Base-by-base conservation (phyloP, 2,329 filamentous ascomycete species). In the Aspergillus clavatus region DNA sequence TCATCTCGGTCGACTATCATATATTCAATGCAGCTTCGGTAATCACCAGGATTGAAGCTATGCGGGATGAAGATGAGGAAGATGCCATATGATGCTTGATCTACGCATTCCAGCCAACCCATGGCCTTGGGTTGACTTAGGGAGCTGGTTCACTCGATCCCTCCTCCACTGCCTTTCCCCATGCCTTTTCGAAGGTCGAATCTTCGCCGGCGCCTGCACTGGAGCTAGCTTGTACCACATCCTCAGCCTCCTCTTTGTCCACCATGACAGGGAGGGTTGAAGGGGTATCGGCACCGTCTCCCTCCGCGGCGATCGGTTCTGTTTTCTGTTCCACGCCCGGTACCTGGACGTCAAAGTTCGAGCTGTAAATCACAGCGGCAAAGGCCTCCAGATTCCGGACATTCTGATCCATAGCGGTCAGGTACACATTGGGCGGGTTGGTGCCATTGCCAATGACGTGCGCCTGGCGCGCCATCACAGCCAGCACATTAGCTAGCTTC, bases 401-500 rank as follows among this genome's bases (percentile, higher is more conserved):
- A 16, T 69, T 67, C 41, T 70, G 66, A 41, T 73, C 70, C 62
- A 73, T 72, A 2, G 63, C 61, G 1, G 58, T 53, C 16, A 74
- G 57, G 49, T 74, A 74, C 38, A 73, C 63, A 46, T 74, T 74
- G 1, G 69, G 69, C 11, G 69, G 61, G 28, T 65, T 66, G 4
- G 62, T 58, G 56, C 87, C 87, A 59, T 85, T 84, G 42, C 90
- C 91, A 55, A 98, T 95, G 43, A 76, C 79, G 66, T 95, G 90
- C 4, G 91, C 91, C 72, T 98, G 90, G 55, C 89, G 82, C 29
- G 89, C 93, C 58, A 97, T 80, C 5, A 95, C 85, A 2, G 91
- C 94, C 27, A 98, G 75, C 42, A 94, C 84, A 67, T 88, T 94
- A 38, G 93, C 93, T 31, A 98, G 78, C 70, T 90, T 91, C 29